Base-by-base conservation (phyloP, 768 basidiomycete species). In the Roridomyces roridus region DNA sequence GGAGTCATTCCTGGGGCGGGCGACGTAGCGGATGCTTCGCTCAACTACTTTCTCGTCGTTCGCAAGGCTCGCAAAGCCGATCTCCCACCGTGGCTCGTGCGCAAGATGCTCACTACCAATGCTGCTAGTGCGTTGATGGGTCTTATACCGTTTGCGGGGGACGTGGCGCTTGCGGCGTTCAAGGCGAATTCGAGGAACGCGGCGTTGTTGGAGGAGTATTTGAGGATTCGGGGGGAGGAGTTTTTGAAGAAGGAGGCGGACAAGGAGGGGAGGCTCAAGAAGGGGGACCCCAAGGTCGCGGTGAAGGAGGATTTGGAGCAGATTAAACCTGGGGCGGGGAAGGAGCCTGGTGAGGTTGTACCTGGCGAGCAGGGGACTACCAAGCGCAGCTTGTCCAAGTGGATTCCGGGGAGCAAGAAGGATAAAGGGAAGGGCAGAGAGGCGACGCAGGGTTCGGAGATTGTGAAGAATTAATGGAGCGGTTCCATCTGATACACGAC, bases 181-280 rank as follows among this genome's bases (percentile, higher is more conserved):
- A 96, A 94, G 69, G 86, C 94, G 18, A 98, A 98, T 72, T 90
- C 87, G 15, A 81, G 96, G 57, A 97, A 98, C 65, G 95, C 93
- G 11, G 83, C 83, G 6, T 74, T 97, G 44, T 78, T 98, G 43
- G 93, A 96, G 67, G 92, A 94, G 70, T 94, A 84, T 71, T 73
- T 97, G 50, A 80, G 88, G 31, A 78, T 92, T 26, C 80, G 95
- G 41, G 93, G 91, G 0, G 86, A 89, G 53, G 87, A 91, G 65
- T 85, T 80, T 66, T 68, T 93, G 45, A 85, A 80, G 67, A 61
- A 80, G 55, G 72, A 79, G 52, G 77, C 74, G 1, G 76, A 67
- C 20, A 64, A 63, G 25, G 69, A 65, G 46, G 72, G 67, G 44
- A 69, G 52, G 25, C 54, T 46, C 47, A 65, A 64, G 4, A 67